Conservation (phyloP, 2,329 filamentous ascomycete genomes). For the Hypoxylon rubiginosum region DNA sequence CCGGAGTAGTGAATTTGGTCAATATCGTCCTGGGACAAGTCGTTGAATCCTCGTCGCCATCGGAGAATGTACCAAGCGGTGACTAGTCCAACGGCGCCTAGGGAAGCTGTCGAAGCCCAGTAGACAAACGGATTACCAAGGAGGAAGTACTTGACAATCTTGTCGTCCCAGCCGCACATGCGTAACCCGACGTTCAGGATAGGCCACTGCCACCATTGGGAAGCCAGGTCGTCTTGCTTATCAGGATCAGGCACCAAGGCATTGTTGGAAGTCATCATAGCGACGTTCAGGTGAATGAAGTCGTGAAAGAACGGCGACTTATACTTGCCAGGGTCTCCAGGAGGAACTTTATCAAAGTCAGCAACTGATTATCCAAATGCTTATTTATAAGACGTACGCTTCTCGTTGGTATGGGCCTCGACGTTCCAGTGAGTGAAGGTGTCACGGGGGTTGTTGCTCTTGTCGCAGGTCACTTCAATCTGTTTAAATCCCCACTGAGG, state of each 20-base stretch:
- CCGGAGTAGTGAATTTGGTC: conserved; percentile 96
- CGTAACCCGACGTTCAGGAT: conserved; percentile 93
- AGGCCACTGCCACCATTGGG: conserved; percentile 98
- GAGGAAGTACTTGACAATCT: conserved; percentile 97
- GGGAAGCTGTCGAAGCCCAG: conserved; percentile 88
- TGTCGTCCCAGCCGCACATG: conserved; percentile 99
- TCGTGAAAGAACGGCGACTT: conserved; percentile 98
- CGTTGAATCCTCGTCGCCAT: conserved; percentile 94
- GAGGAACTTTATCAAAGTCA: conserved; percentile 73
- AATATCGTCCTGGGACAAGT: conserved; percentile 83
- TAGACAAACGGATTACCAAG: conserved; percentile 97
- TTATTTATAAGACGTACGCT: conserved; percentile 72
- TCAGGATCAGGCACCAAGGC: conserved; percentile 97
- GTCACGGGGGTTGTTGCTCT: conserved; percentile 91
- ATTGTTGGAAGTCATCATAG: conserved; percentile 99
- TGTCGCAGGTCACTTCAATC: conserved; percentile 96
- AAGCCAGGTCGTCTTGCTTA: conserved; percentile 98
- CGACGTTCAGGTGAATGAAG: conserved; percentile 97
- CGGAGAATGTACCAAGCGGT: conserved; percentile 88
- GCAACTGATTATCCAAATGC: not conserved
- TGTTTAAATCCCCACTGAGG: conserved; percentile 99
- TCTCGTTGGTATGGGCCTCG: conserved; percentile 94
- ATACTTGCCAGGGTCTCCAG: conserved; percentile 90
- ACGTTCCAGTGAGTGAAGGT: conserved; percentile 99
- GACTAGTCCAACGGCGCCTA: conserved; percentile 79